These are phyloP conservation scores for Polyplosphaeria fusca DNA, from an alignment of 495 filamentous ascomycete genomes.

Conservation along the genomic window DNA sequence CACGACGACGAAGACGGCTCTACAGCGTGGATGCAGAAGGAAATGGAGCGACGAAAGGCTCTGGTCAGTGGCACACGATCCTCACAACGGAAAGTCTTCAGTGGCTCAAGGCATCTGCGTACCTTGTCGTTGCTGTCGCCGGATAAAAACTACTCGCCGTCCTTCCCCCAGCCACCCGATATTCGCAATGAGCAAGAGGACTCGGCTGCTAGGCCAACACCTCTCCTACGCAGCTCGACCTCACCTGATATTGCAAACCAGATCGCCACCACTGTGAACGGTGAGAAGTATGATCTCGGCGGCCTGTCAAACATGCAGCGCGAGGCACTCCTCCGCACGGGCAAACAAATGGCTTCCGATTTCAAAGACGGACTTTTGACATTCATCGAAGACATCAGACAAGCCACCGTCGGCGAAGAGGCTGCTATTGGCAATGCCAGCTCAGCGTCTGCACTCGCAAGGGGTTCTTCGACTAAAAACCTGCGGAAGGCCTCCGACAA, in stretches of 20 bases:
- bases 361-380: slow-evolving; percentile 91
- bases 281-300: slow-evolving; percentile 35
- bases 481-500: slow-evolving; percentile 49
- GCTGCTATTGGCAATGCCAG: slow-evolving; percentile 58
- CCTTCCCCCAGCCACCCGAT: slow-evolving; percentile 42
- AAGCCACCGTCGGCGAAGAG: slow-evolving; percentile 94
- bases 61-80: slow-evolving; percentile 46
- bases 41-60: slow-evolving; percentile 61
- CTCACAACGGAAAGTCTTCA: slow-evolving; percentile 58
- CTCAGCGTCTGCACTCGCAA: not conserved
- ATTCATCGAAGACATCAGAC: slow-evolving; percentile 90
- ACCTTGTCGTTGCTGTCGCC: slow-evolving; percentile 85
- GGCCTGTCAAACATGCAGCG: slow-evolving; percentile 36
- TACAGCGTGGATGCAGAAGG: slow-evolving; percentile 45
- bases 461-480: slow-evolving; percentile 38
- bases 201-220: slow-evolving; percentile 11
- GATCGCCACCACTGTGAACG: slow-evolving; percentile 31
- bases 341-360: slow-evolving; percentile 87
- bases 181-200: slow-evolving; percentile 39
- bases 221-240: slow-evolving; percentile 31
- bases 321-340: slow-evolving; percentile 62
- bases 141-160: slow-evolving; percentile 42
- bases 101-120: slow-evolving; percentile 71
- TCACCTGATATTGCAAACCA: slow-evolving; percentile 33
- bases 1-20: slow-evolving; percentile 42